Evolutionary conservation across 441 rosid species (phyloP), one percentile per base, ranked within the genome.

Genomic region (Populus tomentosa): DNA sequence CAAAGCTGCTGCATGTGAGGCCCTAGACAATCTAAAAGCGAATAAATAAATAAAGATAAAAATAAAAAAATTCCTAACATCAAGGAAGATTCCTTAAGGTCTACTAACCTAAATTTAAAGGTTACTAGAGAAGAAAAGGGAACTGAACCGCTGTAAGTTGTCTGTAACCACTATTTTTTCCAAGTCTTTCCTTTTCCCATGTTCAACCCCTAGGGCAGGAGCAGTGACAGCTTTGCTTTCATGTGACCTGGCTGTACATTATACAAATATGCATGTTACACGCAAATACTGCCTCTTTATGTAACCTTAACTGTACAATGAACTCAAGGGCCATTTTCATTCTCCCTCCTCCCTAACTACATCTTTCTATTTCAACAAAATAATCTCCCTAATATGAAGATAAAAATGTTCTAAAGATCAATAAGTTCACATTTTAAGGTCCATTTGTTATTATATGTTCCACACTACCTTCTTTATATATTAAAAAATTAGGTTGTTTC

Each of bases 81-180:
- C 66, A 77, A 79, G 86, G 88, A 83, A 84, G 81, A 88, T 83
- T 82, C 84, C 83, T 20, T 62, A 8, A 56, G 70, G 18, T 74
- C 38, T n/a, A 46, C 26, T 21, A 11, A 42, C 24, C 68, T 69
- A 38, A 35, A 64, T 7, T 65, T 2, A 10, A 56, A 73, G 20
- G 3, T 30, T 23, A 42, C 73, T 3, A n/a, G n/a, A 9, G 26
- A 38, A 66, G 14, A 14, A 67, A 53, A 18, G 75, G 75, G 16
- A 7, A 24, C 10, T 16, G 62, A 35, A 42, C 68, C 62, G 63
- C 63, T 38, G 26, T 24, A 32, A 6, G 46, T 20, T 46, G 53
- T 46, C 53, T 46, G 53, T 3, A 46, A 46, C 30, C 23, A 67
- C 33, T 75, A 33, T 23, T 10, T 32, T 65, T 35, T 76, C 33